Base-by-base conservation (phyloP, 148 eudicot genomes). In the Suaeda aralocaspica region DNA sequence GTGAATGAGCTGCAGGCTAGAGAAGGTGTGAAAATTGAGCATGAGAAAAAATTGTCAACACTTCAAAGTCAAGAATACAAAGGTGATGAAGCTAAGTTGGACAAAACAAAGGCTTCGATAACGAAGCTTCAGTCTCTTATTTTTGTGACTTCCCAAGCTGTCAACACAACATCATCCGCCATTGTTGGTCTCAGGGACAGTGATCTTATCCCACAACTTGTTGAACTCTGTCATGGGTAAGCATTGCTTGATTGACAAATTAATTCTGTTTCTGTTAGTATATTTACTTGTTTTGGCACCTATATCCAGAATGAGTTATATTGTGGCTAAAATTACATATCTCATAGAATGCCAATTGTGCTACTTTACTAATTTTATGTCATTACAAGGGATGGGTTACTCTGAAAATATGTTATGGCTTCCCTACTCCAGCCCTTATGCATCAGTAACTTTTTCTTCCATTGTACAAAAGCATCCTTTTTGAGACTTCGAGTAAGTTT, bases 171-270 rank as follows among this genome's bases (percentile, higher is more conserved):
- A 59, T 90, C 98, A 22, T 84, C 95, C 11, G 91, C 91, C 74
- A 90, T 93, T 46, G 60, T 78, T 62, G 89, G 87, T 64, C 80
- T 85, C 42, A 75, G 98, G 68, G 92, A 93, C 80, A 69, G 95
- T 59, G 96, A 93, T 80, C 96, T 93, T 53, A 85, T 93, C 59
- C 92, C 92, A 4, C 95, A 90, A 81, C 92, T 93, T 69, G 92
- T 88, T 36, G 89, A 93, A 69, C 92, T 93, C 52, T 90, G 96
- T 78, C 96, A 93, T 66, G 98, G 96, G 98, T 93, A 80, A 84
- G 91, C 63, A 62, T 52, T 67, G 28, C 5, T 50, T 57, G 28
- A 59, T 50, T 56, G 52, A 19, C 50, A 21, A 52, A n/a, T 42
- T n/a, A 26, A 36, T 42, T n/a, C 39, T 72, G 14, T 30, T 0